Evolutionary conservation across 2,329 filamentous ascomycete species (phyloP).

Genomic region (Colletotrichum echinochloae): DNA sequence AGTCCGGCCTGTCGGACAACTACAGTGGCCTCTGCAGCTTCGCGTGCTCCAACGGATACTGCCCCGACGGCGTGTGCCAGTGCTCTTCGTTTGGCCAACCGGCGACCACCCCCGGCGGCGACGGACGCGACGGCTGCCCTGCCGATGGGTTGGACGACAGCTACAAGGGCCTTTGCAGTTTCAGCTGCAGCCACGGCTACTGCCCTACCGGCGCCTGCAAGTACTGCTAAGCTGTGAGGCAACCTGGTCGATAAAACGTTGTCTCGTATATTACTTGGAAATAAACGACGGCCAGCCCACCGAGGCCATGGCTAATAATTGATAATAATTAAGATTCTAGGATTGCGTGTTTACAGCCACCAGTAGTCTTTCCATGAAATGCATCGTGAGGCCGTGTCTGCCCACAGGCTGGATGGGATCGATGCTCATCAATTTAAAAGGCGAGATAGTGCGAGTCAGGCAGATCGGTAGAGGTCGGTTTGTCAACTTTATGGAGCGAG

Average conservation of each 20-base stretch:
- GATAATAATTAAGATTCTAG: neutral
- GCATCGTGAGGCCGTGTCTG: neutral
- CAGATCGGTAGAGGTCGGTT: neutral
- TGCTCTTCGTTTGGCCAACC: constrained; percentile 49
- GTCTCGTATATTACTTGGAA: neutral
- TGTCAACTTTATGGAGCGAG: neutral
- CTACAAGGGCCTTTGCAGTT: constrained; percentile 60
- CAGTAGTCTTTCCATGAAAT: neutral
- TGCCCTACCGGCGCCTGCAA: constrained; percentile 53
- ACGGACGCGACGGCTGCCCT: constrained; percentile 50
- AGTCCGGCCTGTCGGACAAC: constrained; percentile 46
- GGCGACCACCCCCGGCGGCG: constrained; percentile 41
- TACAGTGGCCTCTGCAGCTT: constrained; percentile 53
- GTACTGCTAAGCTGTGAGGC: constrained; percentile 33
- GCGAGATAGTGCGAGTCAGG: neutral
- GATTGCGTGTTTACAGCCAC: neutral
- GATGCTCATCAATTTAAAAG: too few relatives aligned
- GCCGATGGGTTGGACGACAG: constrained; percentile 48
- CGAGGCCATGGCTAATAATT: neutral
- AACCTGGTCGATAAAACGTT: too few relatives aligned
- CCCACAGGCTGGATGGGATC: neutral
- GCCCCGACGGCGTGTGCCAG: constrained; percentile 50
- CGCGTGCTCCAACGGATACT: constrained; percentile 49
- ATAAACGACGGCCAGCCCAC: neutral
- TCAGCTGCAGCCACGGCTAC: constrained; percentile 59